Conservation (phyloP, 2,329 filamentous ascomycete genomes). For the Fusarium dimerum region DNA sequence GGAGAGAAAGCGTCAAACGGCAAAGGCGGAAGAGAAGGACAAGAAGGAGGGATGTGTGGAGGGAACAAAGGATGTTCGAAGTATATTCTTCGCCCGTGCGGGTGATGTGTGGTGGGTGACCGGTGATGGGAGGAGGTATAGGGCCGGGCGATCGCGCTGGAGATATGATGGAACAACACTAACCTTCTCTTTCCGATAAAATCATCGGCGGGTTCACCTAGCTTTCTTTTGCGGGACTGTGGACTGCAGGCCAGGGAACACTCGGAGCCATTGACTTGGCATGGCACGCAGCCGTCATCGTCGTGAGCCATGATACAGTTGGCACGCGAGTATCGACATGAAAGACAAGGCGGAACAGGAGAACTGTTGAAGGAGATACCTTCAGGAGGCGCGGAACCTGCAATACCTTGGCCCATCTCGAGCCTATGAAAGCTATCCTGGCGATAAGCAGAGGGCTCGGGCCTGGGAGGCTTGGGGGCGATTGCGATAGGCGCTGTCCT, state of each 20-base stretch:
- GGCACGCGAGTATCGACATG: slow-evolving; percentile 71
- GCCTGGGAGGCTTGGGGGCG: slow-evolving; percentile 58
- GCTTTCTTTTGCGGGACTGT: slow-evolving; percentile 76
- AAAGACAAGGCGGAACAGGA: slow-evolving; percentile 64
- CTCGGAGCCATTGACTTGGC: slow-evolving; percentile 74
- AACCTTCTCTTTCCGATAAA: slow-evolving; percentile 70
- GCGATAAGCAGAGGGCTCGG: slow-evolving; percentile 43
- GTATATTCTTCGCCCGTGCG: no score
- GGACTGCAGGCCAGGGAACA: slow-evolving; percentile 79
- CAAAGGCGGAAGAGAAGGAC: slow-evolving; percentile 7
- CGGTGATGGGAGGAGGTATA: slow-evolving; percentile 9
- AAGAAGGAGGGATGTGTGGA: slow-evolving; percentile 4
- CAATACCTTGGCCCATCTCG: slow-evolving; percentile 51
- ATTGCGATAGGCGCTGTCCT: slow-evolving; percentile 68
- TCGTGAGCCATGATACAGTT: slow-evolving; percentile 77
- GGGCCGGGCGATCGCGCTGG: slow-evolving; percentile 5
- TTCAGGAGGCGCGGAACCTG: slow-evolving; percentile 50
- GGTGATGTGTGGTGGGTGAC: no score
- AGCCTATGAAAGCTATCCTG: slow-evolving; percentile 49
- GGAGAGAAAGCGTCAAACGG: slow-evolving; percentile 18
- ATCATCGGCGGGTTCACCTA: slow-evolving; percentile 63
- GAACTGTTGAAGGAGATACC: slow-evolving; percentile 44
- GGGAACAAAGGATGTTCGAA: neutral
- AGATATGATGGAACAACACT: slow-evolving; percentile 34
- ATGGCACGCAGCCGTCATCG: slow-evolving; percentile 73